phyloP scores from a whole-genome alignment of 108 stramenopile genomes.

The Cyclotella kingstonii region DNA sequence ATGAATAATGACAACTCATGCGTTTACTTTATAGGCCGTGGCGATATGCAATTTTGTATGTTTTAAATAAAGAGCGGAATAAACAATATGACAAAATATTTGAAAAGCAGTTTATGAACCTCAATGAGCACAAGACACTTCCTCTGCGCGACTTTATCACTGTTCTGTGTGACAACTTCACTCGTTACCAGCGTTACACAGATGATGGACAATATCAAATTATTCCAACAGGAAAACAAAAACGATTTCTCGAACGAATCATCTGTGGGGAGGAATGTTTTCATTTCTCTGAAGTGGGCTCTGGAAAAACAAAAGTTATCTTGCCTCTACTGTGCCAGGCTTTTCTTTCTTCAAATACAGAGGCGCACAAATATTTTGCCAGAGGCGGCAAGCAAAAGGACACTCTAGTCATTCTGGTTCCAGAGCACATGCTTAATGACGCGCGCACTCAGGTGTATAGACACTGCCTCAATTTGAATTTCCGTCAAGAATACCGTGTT shows the following conservation, averaged over 20 bases:
- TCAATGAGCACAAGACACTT: constrained; percentile 40
- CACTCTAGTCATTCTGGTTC: constrained; percentile 47
- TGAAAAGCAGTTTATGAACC: constrained; percentile 45
- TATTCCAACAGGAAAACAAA: constrained; percentile 52
- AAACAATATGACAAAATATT: constrained; percentile 43
- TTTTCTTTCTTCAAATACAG: constrained; percentile 45
- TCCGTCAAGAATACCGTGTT: constrained; percentile 48
- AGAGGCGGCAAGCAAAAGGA: constrained; percentile 48
- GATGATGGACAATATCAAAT: constrained; percentile 52
- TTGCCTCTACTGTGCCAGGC: constrained; percentile 49
- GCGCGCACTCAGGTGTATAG: constrained; percentile 49
- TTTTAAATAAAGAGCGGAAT: constrained; percentile 17
- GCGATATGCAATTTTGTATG: constrained; percentile 50
- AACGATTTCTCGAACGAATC: constrained; percentile 45
- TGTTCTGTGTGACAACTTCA: constrained; percentile 43
- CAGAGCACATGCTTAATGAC: constrained; percentile 53
- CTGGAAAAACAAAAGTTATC: constrained; percentile 36
- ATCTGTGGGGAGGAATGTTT: constrained; percentile 51
- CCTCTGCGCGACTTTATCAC: constrained; percentile 49
- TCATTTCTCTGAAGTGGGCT: constrained; percentile 52
- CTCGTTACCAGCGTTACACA: constrained; percentile 41
- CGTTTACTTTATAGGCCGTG: too few relatives aligned
- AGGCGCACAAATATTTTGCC: constrained; percentile 39
- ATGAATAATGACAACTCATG: not conserved
- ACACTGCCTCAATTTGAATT: constrained; percentile 54